Base-by-base conservation (phyloP, 2,329 filamentous ascomycete species). In the Calonectria leucothoes region DNA sequence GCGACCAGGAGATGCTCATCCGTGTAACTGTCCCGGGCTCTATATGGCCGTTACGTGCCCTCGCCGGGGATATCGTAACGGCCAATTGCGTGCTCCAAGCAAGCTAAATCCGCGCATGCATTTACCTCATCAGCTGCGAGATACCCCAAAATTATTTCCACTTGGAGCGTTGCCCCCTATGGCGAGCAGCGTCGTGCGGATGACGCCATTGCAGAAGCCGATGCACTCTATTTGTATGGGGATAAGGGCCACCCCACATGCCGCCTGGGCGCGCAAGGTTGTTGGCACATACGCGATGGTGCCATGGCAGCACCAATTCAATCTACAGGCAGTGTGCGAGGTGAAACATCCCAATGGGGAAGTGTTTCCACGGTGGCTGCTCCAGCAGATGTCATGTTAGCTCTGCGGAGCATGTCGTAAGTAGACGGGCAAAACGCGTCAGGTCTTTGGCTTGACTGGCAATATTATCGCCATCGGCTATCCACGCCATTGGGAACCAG, bases 311-410 rank as follows among this genome's bases (percentile, higher is more conserved):
- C 55, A n/a, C 35, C 55, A 61, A 61, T 39, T 23, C 55, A 61
- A 61, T 39, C 23, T 23, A 39, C 31, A 59, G 35, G 27, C n/a
- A 20, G 37, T 20, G 55, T 37, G 23, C 55, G 55, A 39, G 55
- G 55, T 39, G 55, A 61, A 61, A 61, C 55, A 61, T 61, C 33
- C 55, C 55, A 27, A 39, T 39, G 35, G 55, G 55, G 33, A 61
- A 61, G 55, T 29, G 6, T 39, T 61, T 61, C 55, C 55, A 27
- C 17, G 33, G 55, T 61, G 55, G 55, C 55, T 27, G 37, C 37
- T 61, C 55, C 42, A 45, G 55, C 55, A 61, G 55, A 61, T 61
- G 55, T 61, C 55, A 61, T 61, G 55, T 61, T 39, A 61, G 35
- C 23, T 23, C 29, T 35, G 55, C 23, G 11, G 23, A 4, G 12